A percentile compares a stretch with the other conserved stretches of the same genome.
phyloP scores from a whole-genome alignment of 2,329 filamentous ascomycete genomes.

The Stromatinia cepivora region DNA sequence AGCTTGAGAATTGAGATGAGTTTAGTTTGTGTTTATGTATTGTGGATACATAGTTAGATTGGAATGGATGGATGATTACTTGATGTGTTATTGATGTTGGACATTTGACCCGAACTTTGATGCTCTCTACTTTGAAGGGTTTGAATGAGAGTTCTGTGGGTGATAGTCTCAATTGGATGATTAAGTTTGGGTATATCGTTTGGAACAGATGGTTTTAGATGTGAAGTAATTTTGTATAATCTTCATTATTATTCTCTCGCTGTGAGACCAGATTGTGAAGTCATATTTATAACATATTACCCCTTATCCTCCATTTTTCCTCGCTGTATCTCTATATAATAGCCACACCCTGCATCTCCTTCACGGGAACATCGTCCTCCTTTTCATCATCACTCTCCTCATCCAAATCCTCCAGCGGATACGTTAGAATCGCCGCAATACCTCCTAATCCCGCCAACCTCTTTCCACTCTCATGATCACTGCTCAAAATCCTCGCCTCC shows the following conservation, averaged over 20 bases:
- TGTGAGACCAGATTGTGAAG: neutral
- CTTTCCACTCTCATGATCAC: conserved; percentile 90
- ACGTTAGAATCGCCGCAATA: conserved; percentile 87
- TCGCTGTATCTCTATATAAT: neutral
- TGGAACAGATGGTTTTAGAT: too few relatives aligned
- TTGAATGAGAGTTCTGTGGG: too few relatives aligned
- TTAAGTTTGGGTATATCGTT: neutral
- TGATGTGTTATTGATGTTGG: too few relatives aligned
- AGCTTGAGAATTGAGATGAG: too few relatives aligned
- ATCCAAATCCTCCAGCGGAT: conserved; percentile 79
- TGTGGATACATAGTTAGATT: too few relatives aligned
- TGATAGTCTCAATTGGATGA: neutral
- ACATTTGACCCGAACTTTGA: too few relatives aligned
- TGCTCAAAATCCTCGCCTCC: conserved; percentile 85
- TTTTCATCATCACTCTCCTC: conserved; percentile 55
- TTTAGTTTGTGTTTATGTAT: too few relatives aligned
- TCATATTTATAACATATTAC: neutral
- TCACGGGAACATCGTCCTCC: neutral
- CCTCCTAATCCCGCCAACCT: conserved; percentile 80
- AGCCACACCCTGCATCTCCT: conserved; percentile 3
- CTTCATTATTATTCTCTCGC: neutral
- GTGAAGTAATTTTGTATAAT: neutral
- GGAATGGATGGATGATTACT: too few relatives aligned
- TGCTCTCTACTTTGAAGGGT: too few relatives aligned
- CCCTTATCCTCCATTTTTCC: too few relatives aligned